Evolutionary conservation across 768 basidiomycete species (phyloP), one percentile per base, ranked within the genome.

Genomic region (Suillus subluteus): DNA sequence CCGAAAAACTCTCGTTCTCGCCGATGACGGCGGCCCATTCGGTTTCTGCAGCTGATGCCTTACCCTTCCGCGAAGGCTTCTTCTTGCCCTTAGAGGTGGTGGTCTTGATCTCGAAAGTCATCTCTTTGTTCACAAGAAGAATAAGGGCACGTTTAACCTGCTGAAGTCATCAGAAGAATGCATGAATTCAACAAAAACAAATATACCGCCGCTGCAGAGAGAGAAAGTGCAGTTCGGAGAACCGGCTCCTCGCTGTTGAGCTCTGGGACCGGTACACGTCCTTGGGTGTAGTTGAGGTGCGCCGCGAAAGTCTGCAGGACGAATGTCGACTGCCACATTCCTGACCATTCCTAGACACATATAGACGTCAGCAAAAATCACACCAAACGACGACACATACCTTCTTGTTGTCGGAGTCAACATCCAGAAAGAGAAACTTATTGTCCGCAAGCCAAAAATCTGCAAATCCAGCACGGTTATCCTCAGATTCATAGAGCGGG

Each of bases 281-380:
- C 63, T 43, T 64, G 56, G 63, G 66, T 64, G 64, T 69, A 70
- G 56, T 62, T 46, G 32, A 66, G 58, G 23, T 73, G 54, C 2
- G 43, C 23, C 12, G 56, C 3, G 6, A 43, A 65, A 54, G 43
- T 56, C 40, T 58, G 64, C 32, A 65, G 54, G 55, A 65, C 18
- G 16, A 65, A 65, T 13, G 56, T 38, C 0, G 41, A 65, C 26
- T 58, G 56, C 64, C 56, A 65, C 64, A 65, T 65, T 2, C 56
- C 54, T 21, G 72, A 48, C 65, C 68, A 58, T 40, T 72, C 40
- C 71, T 68, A 50, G 12, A 13, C 12, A 50, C 9, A 50, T 1
- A 50, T n/a, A 50, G 48, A 50, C 12, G 1, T 50, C 5, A 50
- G 48, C 4, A 50, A 7, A 50, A 50, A 50, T 50, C 5, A 50